Base-by-base conservation (phyloP, 179 eudicot species). In the Silene noctiflora region DNA sequence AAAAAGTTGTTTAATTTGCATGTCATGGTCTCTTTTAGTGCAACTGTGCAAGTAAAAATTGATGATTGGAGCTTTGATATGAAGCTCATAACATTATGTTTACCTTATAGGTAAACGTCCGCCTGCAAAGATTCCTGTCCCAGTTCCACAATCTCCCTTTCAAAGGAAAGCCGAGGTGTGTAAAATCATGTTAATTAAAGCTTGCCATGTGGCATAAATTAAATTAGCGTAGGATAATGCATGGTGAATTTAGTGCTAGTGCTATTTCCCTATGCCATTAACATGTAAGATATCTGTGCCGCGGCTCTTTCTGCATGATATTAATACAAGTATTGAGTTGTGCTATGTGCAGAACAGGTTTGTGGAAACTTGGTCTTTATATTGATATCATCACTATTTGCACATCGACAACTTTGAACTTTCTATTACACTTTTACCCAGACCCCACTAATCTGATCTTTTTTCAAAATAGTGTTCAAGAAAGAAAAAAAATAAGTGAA, bases 61-160 rank as follows among this genome's bases (percentile, higher is more conserved):
- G 55, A 24, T 67, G 51, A 31, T 19, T 61, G 59, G 29, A 59
- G 24, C 67, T 60, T 58, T 65, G 59, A 14, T 35, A 17, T 75
- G 75, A 66, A 63, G 48, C 67, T 85, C 62, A 83, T 56, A 64
- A 58, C 25, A 71, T 73, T 53, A 55, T 77, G 67, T 35, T 79
- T 75, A 51, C 69, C 75, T 16, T 83, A 67, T 82, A 95, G 99
- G 97, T 84, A 81, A 83, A 74, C 99, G 80, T 44, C 98, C 97
- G 7, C 90, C 97, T 55, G 87, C 97, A 76, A 93, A 93, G 88
- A 87, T 95, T 78, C 99, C 99, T 74, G 83, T 91, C 78, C 95
- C 99, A 53, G 77, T 95, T 76, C 95, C 92, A 63, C 86, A 85
- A 67, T 86, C 95, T 73, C 83, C 75, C 48, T 75, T 72, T 31